Evolutionary conservation across 768 basidiomycete species (phyloP), one percentile per base, ranked within the genome.

Genomic region (Pilatotrama ljubarskyi): DNA sequence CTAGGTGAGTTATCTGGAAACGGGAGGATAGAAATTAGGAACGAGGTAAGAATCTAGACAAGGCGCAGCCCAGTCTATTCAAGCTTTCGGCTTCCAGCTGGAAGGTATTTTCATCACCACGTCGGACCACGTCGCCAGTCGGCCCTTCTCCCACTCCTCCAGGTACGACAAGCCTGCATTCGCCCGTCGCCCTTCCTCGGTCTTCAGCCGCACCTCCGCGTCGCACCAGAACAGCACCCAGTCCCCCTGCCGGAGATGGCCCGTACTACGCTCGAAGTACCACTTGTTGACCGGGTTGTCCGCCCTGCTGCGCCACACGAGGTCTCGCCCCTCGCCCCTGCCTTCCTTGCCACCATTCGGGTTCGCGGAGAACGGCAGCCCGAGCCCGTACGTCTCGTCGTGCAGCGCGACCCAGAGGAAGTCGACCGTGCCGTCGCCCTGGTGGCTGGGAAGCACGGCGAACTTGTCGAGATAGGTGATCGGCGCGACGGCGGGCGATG

Each of bases 151-250:
- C 83, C 88, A 92, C 7, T 82, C 76, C 71, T 88, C 91, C 10
- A 93, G 76, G 67, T 86, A 89, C 1, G 88, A 88, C 55, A 91
- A 73, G 22, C 84, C 85, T 29, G 81, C 81, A 58, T 79, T 84
- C 56, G 80, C 82, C 15, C 88, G 81, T 13, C 84, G 81, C 20
- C 85, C 83, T 64, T 86, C 84, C 68, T 88, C 86, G 18, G 81
- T 82, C 73, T 83, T 86, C 25, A 95, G 74, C 52, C 88, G 80
- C 75, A 88, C 91, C 77, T 98, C 96, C 0, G 89, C 93, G 76
- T 99, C 97, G 73, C 95, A 97, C 97, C 97, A 99, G 74, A 99
- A 99, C 67, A 99, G 73, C 44, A 93, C 86, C 93, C 96, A 99
- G 24, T 85, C 78, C 11, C 88, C 90, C 79, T 89, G 83, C 63